A percentile compares a stretch with the other conserved stretches of the same genome.
These are phyloP conservation scores for Fraxinus pennsylvanica DNA, from an alignment of 257 asterid genomes.

Conservation along the genomic window DNA sequence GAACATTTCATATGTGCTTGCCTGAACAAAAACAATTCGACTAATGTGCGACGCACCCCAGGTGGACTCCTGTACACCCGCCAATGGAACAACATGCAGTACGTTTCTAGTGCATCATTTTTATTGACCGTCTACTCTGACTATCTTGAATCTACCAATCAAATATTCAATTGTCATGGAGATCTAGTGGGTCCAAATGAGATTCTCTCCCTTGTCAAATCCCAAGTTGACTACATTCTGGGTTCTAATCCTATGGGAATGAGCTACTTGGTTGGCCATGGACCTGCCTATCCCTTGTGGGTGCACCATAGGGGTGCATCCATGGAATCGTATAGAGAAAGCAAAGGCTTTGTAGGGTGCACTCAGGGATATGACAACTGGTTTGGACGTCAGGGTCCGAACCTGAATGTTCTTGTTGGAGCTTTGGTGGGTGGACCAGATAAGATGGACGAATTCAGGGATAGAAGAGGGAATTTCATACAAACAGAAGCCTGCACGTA, in stretches of 20 bases:
- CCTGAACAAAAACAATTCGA: conserved; percentile 53
- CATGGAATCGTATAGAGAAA: conserved; percentile 38
- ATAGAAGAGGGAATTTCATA: conserved; percentile 54
- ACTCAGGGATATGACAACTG: conserved; percentile 68
- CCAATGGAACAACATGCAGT: conserved; percentile 81
- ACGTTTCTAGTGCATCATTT: conserved; percentile 49
- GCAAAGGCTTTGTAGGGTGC: conserved; percentile 64
- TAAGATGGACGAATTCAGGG: conserved; percentile 47
- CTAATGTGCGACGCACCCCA: conserved; percentile 54
- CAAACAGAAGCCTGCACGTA: conserved; percentile 88
- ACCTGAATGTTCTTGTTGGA: conserved; percentile 64
- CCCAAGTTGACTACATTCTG: conserved; percentile 64
- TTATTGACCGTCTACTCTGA: conserved; percentile 57
- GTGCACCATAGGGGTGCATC: conserved; percentile 85
- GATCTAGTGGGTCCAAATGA: conserved; percentile 30
- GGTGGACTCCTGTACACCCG: conserved; percentile 63
- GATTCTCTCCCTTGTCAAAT: conserved; percentile 42
- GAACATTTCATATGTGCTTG: conserved; percentile 64
- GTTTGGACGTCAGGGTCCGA: conserved; percentile 43
- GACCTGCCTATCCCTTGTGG: conserved; percentile 43
- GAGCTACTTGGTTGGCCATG: conserved; percentile 82
- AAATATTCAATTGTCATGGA: conserved; percentile 37
- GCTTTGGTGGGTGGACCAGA: conserved; percentile 84
- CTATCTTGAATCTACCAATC: conserved; percentile 42
- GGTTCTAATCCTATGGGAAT: conserved; percentile 63